Percentiles rank a stretch among this genome's conserved stretches.
phyloP scores from a whole-genome alignment of 2,329 filamentous ascomycete genomes.

The Trematosphaeria pertusa region DNA sequence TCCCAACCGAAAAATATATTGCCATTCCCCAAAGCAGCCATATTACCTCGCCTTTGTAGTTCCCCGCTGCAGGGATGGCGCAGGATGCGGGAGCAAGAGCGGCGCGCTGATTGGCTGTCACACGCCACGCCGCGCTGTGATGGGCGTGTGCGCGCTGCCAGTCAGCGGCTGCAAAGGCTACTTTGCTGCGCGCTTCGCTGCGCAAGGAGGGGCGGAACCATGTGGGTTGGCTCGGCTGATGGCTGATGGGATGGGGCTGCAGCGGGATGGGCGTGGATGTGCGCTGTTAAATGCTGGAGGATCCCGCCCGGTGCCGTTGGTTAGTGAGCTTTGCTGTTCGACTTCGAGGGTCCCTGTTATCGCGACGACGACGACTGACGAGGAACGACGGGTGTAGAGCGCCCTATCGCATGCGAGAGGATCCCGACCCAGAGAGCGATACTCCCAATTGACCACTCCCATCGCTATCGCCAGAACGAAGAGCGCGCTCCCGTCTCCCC shows the following conservation, averaged over 20 bases:
- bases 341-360: background rate
- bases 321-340: constrained; percentile 1
- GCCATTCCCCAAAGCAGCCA: background rate
- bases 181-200: constrained; percentile 16
- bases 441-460: no score
- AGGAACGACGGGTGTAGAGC: no score
- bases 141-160: constrained; percentile 36
- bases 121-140: constrained; percentile 35
- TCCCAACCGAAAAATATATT: constrained; percentile 7
- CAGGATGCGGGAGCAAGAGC: constrained; percentile 4
- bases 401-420: no score
- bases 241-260: constrained; percentile 1
- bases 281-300: background rate
- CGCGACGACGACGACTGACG: constrained; percentile 1
- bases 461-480: no score
- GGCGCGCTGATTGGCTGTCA: constrained; percentile 31
- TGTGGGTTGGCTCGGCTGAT: no score
- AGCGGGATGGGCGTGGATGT: background rate
- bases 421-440: no score
- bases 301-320: background rate
- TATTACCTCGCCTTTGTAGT: background rate
- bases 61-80: constrained; percentile 8
- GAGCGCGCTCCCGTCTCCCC: no score
- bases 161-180: constrained; percentile 40
- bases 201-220: no score